Conservation (phyloP, 2,329 filamentous ascomycete genomes). For the Colletotrichum sp. region DNA sequence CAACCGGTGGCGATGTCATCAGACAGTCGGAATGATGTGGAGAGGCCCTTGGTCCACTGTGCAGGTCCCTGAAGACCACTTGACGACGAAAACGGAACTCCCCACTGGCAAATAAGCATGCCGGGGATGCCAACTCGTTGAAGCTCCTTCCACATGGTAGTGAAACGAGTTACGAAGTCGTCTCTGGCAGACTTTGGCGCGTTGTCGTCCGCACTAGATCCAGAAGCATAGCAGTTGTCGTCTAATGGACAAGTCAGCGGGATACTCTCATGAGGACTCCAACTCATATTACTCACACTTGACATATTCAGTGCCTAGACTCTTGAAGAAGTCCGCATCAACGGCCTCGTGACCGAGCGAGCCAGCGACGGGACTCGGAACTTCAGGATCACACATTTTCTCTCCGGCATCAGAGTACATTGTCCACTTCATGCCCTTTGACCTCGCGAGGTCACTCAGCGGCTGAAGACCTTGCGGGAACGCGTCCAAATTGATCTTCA, state of each 20-base stretch:
- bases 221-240: background rate
- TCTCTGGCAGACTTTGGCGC: background rate
- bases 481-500: background rate
- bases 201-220: background rate
- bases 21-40: background rate
- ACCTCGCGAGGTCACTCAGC: background rate
- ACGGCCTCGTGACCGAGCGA: background rate
- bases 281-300: background rate
- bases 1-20: background rate
- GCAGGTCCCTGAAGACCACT: background rate
- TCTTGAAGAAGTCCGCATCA: conserved; percentile 1
- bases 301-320: background rate
- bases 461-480: background rate
- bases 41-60: background rate
- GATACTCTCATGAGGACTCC: background rate
- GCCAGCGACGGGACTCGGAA: background rate
- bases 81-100: background rate
- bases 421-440: background rate
- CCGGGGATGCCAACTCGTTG: background rate
- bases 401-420: background rate
- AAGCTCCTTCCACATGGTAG: background rate
- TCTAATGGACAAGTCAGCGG: background rate
- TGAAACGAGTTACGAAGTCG: background rate
- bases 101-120: background rate
- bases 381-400: background rate